Evolutionary conservation across 2,329 filamentous ascomycete genomes (phyloP).

Genomic region (Cryphonectria japonica): DNA sequence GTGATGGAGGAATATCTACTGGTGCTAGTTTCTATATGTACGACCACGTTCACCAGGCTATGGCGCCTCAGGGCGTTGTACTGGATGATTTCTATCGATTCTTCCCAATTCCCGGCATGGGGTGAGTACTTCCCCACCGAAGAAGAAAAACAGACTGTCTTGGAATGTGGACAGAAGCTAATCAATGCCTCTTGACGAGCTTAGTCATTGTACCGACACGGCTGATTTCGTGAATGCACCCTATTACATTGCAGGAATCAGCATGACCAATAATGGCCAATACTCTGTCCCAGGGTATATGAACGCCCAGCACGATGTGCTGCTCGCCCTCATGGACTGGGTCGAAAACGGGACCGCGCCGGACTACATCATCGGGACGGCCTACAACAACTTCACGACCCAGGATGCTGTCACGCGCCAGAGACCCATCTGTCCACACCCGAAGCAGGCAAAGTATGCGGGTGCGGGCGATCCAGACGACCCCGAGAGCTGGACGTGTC

Average conservation of each 20-base stretch:
- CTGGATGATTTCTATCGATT: slow-evolving; percentile 32
- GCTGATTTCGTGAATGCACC: slow-evolving; percentile 2
- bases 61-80: background rate
- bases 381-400: slow-evolving; percentile 5
- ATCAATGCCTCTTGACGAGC: background rate
- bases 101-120: slow-evolving; percentile 56
- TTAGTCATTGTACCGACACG: slow-evolving; percentile 6
- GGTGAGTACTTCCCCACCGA: background rate
- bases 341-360: slow-evolving; percentile 38
- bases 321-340: slow-evolving; percentile 35
- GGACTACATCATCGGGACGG: slow-evolving; percentile 18
- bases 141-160: background rate
- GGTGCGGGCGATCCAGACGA: background rate
- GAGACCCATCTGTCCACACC: background rate
- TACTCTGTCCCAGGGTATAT: background rate
- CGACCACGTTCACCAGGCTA: background rate
- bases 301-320: slow-evolving; percentile 33
- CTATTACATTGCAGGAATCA: background rate
- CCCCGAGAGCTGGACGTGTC: background rate
- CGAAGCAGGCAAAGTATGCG: background rate
- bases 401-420: background rate
- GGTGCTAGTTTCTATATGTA: slow-evolving; percentile 34
- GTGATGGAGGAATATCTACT: slow-evolving; percentile 47
- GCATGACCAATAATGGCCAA: slow-evolving; percentile 1
- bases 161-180: background rate